Evolutionary conservation across 163 green algal species (phyloP).

Genomic region (Coccomyxa subellipsoidea): DNA sequence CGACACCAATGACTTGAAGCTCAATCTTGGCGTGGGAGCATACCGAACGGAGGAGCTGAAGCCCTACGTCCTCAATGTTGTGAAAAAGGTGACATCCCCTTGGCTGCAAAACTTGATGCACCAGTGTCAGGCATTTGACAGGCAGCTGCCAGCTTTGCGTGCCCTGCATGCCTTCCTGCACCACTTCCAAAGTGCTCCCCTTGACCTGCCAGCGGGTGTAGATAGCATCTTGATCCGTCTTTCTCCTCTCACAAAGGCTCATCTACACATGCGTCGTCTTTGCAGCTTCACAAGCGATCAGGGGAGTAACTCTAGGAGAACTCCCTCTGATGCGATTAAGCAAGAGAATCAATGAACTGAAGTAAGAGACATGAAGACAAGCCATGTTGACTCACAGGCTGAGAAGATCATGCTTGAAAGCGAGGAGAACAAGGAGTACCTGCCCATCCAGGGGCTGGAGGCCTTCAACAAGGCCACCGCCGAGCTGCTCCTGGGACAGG

Average conservation of each 20-base stretch:
- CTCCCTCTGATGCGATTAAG: too few species aligned
- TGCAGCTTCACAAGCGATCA: too few species aligned
- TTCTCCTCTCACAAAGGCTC: too few species aligned
- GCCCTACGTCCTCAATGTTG: conserved; percentile 91
- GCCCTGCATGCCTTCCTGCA: too few species aligned
- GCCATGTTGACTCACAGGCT: conserved; percentile 49
- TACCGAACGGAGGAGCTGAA: conserved; percentile 96
- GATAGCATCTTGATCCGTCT: too few species aligned
- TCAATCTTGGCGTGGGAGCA: conserved; percentile 94
- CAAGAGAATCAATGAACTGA: too few species aligned
- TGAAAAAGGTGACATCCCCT: conserved; percentile 69
- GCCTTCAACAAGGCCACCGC: conserved; percentile 85
- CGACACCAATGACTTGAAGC: conserved; percentile 67
- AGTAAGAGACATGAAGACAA: too few species aligned
- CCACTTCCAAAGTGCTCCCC: too few species aligned
- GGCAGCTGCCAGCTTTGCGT: not conserved
- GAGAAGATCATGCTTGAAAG: conserved; percentile 86
- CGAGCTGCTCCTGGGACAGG: conserved; percentile 82
- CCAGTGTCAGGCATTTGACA: not conserved
- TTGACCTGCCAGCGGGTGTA: too few species aligned
- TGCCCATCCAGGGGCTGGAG: conserved; percentile 90
- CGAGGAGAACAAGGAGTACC: conserved; percentile 94
- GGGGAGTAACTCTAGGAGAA: too few species aligned
- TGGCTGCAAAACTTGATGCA: not conserved
- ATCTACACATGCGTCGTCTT: too few species aligned